Conservation (phyloP, 148 eudicot genomes). For the Silene latifolia region DNA sequence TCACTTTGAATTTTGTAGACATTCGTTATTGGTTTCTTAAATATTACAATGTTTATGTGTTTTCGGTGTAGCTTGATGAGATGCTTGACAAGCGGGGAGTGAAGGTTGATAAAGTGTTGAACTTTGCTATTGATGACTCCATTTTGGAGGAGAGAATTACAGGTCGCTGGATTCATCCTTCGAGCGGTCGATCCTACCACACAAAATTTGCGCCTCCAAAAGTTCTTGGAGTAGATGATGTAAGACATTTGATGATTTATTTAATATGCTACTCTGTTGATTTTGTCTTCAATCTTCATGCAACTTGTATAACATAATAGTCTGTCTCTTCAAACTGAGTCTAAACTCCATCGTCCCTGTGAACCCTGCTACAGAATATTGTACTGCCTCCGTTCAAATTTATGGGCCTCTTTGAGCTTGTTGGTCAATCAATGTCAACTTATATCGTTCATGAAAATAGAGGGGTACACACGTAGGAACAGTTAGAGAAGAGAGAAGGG, state of each 20-base stretch:
- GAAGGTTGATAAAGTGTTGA: constrained; percentile 80
- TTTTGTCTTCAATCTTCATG: too few relatives aligned
- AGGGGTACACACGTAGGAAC: too few relatives aligned
- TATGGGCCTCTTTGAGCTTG: too few relatives aligned
- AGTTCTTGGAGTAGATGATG: constrained; percentile 81
- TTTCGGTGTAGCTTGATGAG: constrained; percentile 70
- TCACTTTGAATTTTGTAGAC: not conserved
- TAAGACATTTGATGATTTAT: constrained; percentile 29
- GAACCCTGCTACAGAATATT: not conserved
- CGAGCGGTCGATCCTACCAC: constrained; percentile 92
- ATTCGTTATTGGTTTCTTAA: not conserved
- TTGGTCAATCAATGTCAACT: too few relatives aligned
- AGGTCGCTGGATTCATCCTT: constrained; percentile 92
- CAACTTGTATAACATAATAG: too few relatives aligned
- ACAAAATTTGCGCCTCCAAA: constrained; percentile 93
- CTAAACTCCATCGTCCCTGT: not conserved
- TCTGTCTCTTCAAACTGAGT: not conserved
- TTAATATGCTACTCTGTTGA: too few relatives aligned
- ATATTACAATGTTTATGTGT: not conserved
- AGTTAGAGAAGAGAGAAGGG: too few relatives aligned
- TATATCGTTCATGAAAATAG: too few relatives aligned
- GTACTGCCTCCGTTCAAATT: not conserved
- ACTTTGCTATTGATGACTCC: constrained; percentile 89
- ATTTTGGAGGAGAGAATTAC: constrained; percentile 94
- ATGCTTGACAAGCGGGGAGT: constrained; percentile 80